These are phyloP conservation scores for Aspergillus jensenii DNA, from an alignment of 2,329 filamentous ascomycete genomes.

Conservation along the genomic window DNA sequence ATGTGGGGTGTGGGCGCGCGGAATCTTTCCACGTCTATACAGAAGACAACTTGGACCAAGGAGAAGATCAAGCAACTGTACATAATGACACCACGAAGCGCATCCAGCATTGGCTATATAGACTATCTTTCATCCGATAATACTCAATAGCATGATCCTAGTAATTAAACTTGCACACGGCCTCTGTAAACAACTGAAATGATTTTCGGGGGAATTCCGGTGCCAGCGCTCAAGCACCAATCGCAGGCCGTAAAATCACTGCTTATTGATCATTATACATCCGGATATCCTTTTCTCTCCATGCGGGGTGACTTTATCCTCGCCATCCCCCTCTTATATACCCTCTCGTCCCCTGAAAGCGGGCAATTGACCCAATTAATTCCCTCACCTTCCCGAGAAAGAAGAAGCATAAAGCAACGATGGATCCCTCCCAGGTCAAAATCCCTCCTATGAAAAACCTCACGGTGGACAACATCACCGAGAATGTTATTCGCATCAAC, in stretches of 20 bases:
- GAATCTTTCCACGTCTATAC: constrained; percentile 1
- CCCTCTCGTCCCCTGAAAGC: neutral
- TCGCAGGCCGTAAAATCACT: neutral
- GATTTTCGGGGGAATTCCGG: constrained; percentile 2
- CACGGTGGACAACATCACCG: constrained; percentile 77
- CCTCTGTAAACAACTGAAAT: neutral
- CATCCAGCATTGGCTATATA: neutral
- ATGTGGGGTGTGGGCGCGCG: constrained; percentile 7
- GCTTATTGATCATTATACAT: constrained; percentile 10
- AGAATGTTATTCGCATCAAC: constrained; percentile 74
- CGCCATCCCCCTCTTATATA: neutral
- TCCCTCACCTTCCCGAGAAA: neutral
- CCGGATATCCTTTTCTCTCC: neutral
- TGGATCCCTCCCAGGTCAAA: constrained; percentile 44
- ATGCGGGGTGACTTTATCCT: constrained; percentile 1
- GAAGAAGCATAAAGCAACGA: constrained; percentile 16
- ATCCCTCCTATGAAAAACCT: constrained; percentile 62
- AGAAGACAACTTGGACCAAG: neutral
- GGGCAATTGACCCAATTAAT: neutral
- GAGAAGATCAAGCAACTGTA: neutral
- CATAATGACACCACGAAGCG: neutral
- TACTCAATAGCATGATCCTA: neutral
- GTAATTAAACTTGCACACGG: neutral
- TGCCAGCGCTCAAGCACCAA: neutral
- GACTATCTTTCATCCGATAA: neutral